These are phyloP conservation scores for Nicotiana attenuata DNA, from an alignment of 257 asterid species.

Conservation along the genomic window DNA sequence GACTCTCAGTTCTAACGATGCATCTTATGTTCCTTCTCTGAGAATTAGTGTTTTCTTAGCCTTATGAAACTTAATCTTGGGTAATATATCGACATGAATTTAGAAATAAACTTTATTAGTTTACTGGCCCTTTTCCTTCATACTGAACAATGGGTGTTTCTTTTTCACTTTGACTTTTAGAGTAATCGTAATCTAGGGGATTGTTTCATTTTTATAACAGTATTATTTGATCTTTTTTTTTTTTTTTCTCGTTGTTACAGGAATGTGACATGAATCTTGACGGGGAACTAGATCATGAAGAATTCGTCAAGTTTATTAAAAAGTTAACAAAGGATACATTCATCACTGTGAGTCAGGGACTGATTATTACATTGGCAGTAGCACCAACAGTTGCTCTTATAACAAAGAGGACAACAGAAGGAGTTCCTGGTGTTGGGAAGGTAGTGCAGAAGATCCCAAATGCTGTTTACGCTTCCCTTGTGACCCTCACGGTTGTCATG, in stretches of 20 bases:
- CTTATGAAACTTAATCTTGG: neutral
- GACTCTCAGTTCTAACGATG: neutral
- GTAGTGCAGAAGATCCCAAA: constrained; percentile 74
- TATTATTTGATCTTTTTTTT: neutral
- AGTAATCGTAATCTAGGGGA: neutral
- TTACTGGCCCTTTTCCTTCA: too few relatives aligned
- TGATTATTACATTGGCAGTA: constrained; percentile 69
- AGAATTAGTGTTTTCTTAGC: neutral
- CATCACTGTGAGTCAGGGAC: constrained; percentile 60
- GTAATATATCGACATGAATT: too few relatives aligned
- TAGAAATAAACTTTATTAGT: too few relatives aligned
- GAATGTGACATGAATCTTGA: constrained; percentile 74
- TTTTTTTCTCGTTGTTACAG: constrained; percentile 23
- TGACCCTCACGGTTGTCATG: constrained; percentile 60
- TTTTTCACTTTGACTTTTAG: too few relatives aligned
- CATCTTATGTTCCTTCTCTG: neutral
- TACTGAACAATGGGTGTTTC: too few relatives aligned
- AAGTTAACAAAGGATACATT: constrained; percentile 61
- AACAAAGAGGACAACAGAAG: constrained; percentile 76
- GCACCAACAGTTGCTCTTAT: constrained; percentile 84
- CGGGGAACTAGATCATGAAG: constrained; percentile 74
- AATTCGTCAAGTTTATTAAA: constrained; percentile 57
- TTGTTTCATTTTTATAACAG: neutral
- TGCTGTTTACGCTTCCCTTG: constrained; percentile 73
- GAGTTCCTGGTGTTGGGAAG: constrained; percentile 77